Percentiles rank a stretch among this genome's conserved stretches.
Conservation (phyloP, 1,284 basidiomycete genomes). For the Ustilago shanxiensis region DNA sequence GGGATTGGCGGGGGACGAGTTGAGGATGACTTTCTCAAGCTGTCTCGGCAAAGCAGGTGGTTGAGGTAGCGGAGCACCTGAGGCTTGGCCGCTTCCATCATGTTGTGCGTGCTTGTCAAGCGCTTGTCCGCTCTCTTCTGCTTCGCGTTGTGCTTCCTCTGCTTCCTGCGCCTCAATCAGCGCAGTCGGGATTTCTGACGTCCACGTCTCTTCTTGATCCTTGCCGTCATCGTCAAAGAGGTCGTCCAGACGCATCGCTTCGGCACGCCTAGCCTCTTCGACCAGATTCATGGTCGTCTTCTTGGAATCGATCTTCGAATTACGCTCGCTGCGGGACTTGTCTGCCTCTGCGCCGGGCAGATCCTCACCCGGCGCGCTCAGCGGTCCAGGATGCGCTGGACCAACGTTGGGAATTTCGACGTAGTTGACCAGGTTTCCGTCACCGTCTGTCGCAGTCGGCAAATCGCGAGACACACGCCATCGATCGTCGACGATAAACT, state of each 20-base stretch:
- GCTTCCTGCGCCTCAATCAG: constrained; percentile 67
- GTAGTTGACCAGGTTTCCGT: constrained; percentile 95
- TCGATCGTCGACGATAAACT: constrained; percentile 93
- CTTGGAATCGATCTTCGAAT: constrained; percentile 54
- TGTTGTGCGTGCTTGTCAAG: constrained; percentile 20
- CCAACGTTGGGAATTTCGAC: constrained; percentile 67
- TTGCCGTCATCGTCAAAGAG: constrained; percentile 61
- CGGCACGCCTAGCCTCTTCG: constrained; percentile 55
- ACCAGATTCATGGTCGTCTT: constrained; percentile 55
- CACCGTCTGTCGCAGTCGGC: constrained; percentile 91
- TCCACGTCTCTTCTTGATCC: constrained; percentile 66
- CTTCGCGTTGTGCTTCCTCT: constrained; percentile 64
- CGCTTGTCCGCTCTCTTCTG: constrained; percentile 20
- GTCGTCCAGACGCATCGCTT: constrained; percentile 60
- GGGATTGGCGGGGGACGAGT: constrained; percentile 71
- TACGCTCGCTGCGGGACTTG: constrained; percentile 37
- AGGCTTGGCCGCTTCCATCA: constrained; percentile 20
- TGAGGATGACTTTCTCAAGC: constrained; percentile 92
- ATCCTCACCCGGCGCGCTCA: constrained; percentile 64
- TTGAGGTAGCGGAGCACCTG: constrained; percentile 38
- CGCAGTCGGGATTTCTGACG: constrained; percentile 69
- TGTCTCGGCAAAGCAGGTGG: constrained; percentile 86
- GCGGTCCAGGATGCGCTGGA: constrained; percentile 61
- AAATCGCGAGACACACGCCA: constrained; percentile 83
- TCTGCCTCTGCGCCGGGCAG: constrained; percentile 38